phyloP scores from a whole-genome alignment of 352 stramenopile genomes.

The Hyaloperonospora arabidopsidis region DNA sequence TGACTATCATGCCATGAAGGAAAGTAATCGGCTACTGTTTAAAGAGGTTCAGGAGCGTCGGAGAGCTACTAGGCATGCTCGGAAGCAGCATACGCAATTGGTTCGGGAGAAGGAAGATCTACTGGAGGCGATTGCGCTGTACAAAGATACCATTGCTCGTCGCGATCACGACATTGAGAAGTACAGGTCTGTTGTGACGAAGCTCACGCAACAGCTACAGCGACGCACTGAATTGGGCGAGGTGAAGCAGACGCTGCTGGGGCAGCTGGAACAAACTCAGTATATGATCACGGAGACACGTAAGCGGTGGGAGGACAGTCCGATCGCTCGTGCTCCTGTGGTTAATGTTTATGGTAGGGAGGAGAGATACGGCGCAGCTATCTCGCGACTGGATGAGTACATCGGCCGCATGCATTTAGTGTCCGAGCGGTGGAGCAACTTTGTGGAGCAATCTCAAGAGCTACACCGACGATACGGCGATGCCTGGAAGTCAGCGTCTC shows the following conservation, averaged over 20 bases:
- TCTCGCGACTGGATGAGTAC: constrained; percentile 53
- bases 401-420: constrained; percentile 47
- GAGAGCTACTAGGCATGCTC: constrained; percentile 39
- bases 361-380: constrained; percentile 19
- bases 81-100: constrained; percentile 49
- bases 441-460: constrained; percentile 45
- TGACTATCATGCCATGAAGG: constrained; percentile 42
- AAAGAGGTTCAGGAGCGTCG: constrained; percentile 53
- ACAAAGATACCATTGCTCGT: constrained; percentile 48
- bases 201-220: constrained; percentile 45
- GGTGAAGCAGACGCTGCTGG: constrained; percentile 63
- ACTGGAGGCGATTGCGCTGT: constrained; percentile 50
- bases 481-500: constrained; percentile 30
- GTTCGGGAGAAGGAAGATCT: constrained; percentile 64
- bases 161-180: constrained; percentile 66
- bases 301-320: constrained; percentile 61
- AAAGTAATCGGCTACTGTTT: constrained; percentile 59
- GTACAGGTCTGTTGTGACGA: constrained; percentile 44
- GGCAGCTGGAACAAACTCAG: constrained; percentile 71
- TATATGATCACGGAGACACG: constrained; percentile 71
- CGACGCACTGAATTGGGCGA: constrained; percentile 47
- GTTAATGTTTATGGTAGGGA: constrained; percentile 7
- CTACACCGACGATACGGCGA: constrained; percentile 45
- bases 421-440: constrained; percentile 47
- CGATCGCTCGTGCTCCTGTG: constrained; percentile 23